Evolutionary conservation across 1,284 basidiomycete species (phyloP), one percentile per base, ranked within the genome.

Genomic region (Irpex rosettiformis): DNA sequence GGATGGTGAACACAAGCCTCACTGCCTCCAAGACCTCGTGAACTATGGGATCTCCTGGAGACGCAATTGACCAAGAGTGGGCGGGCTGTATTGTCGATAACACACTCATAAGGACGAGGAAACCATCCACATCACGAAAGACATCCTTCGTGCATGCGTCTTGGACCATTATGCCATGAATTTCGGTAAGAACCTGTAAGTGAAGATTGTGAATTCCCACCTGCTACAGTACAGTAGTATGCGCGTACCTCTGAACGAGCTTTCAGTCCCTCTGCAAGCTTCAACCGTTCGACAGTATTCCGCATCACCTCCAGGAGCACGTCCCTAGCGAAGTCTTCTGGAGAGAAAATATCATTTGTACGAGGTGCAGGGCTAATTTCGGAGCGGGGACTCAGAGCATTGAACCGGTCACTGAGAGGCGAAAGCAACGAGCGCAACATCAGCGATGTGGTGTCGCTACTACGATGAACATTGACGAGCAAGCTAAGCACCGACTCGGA

Each of bases 41-140:
- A 47, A 76, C 67, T 22, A 77, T 68, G 57, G 79, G 75, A 28
- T 78, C 78, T 37, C 74, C 73, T 5, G 73, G 75, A 59, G 75
- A 75, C 22, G 72, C 68, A 4, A 75, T 72, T 25, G 72, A 64
- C 47, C 71, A 66, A 28, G 73, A 67, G 54, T 72, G 70, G 3
- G 67, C 64, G 1, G 74, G 72, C 52, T 77, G 75, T 1, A 85
- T 70, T 1, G 82, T 83, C 1, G 88, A 88, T 3, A 93, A 74
- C 28, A 86, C 78, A 64, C 82, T 88, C 73, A 91, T 84, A 45
- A 91, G 73, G 16, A 84, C 79, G 22, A 92, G 74, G 66, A 91
- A 91, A 0, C 91, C 91, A 62, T 93, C 91, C 67, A 88, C 76
- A 66, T 91, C 88, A 6, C 89, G 79, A 70, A 93, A 93, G 6